These are phyloP conservation scores for Kodamaea derodonti DNA, from an alignment of 1,139 yeast genomes.

Conservation along the genomic window DNA sequence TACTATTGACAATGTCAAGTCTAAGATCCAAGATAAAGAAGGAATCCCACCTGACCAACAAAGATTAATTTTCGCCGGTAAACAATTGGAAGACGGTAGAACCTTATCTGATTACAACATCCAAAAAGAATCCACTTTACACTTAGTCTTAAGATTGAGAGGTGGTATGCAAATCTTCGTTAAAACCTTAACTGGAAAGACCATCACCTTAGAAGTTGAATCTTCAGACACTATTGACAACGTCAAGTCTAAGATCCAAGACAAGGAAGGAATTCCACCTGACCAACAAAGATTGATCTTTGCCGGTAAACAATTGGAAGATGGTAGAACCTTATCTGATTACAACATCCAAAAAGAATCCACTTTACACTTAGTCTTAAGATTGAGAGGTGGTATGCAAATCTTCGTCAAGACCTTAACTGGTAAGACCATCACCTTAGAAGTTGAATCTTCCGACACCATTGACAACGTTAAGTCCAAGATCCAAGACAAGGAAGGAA, in stretches of 20 bases:
- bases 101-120: constrained; percentile 75
- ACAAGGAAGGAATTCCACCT: constrained; percentile 51
- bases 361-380: constrained; percentile 54
- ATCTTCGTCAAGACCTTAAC: constrained; percentile 56
- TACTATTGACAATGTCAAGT: constrained; percentile 63
- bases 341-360: constrained; percentile 95
- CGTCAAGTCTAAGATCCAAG: constrained; percentile 52
- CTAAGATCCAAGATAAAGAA: constrained; percentile 52
- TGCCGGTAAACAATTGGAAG: constrained; percentile 62
- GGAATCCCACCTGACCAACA: constrained; percentile 54
- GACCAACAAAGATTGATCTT: constrained; percentile 55
- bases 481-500: constrained; percentile 54
- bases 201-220: constrained; percentile 67
- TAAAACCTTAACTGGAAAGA: constrained; percentile 65
- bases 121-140: constrained; percentile 89
- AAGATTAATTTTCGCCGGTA: constrained; percentile 56
- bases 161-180: constrained; percentile 38
- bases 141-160: constrained; percentile 79
- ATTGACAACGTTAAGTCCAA: constrained; percentile 60
- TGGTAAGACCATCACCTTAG: constrained; percentile 68
- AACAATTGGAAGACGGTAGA: constrained; percentile 65
- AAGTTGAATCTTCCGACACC: constrained; percentile 70
- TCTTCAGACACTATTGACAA: constrained; percentile 73
- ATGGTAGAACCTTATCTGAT: constrained; percentile 61
- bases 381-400: constrained; percentile 29